phyloP scores from a whole-genome alignment of 176 grass and related monocot genomes.

The Zoysia japonica region DNA sequence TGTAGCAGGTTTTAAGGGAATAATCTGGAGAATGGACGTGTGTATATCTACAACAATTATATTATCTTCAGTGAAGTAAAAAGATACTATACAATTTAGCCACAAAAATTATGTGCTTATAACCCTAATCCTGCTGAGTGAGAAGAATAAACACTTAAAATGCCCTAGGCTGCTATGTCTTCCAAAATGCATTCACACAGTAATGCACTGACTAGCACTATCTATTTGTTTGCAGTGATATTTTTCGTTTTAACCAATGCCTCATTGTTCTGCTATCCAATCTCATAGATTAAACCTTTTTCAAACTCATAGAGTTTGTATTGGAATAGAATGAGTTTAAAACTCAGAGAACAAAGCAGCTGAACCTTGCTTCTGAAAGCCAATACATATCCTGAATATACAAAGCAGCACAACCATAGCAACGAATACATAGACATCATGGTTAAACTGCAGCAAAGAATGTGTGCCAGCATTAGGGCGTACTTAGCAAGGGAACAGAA shows the following conservation, averaged over 20 bases:
- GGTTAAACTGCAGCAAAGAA: neutral
- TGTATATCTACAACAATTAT: too few species aligned
- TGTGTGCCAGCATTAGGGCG: neutral
- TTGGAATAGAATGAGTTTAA: neutral
- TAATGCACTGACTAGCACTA: too few species aligned
- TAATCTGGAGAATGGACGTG: too few species aligned
- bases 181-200: too few species aligned
- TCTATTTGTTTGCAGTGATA: too few species aligned
- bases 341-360: neutral
- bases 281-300: too few species aligned
- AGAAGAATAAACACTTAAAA: neutral
- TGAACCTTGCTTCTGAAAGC: neutral
- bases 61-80: conserved; percentile 3
- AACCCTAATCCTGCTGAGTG: neutral
- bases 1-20: too few species aligned
- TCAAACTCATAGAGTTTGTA: too few species aligned
- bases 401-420: neutral
- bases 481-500: neutral
- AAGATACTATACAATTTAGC: neutral
- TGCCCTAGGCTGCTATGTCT: neutral
- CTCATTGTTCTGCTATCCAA: too few species aligned
- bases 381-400: neutral
- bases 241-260: too few species aligned
- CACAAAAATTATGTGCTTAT: too few species aligned
- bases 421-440: neutral